phyloP scores from a whole-genome alignment of 257 asterid species.

The Thymus quinquecostatus region DNA sequence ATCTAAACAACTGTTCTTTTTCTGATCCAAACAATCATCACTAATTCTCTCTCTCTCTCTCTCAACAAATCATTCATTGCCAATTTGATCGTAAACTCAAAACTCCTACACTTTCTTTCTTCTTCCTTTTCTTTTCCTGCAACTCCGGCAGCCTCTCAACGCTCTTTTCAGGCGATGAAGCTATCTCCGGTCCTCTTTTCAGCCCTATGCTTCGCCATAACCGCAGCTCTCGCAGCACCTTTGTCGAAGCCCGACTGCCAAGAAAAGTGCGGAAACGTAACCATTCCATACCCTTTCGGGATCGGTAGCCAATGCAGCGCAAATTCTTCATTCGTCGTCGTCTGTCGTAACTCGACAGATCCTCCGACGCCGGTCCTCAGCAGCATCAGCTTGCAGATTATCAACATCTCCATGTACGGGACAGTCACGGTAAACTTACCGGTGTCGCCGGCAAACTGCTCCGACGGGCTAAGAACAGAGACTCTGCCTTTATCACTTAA shows the following conservation, averaged over 20 bases:
- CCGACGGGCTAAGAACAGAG: not conserved
- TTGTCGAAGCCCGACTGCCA: conserved; percentile 33
- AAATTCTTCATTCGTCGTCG: conserved; percentile 34
- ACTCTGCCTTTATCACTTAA: conserved; percentile 5
- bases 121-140: too few relatives aligned
- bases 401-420: conserved; percentile 6
- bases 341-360: conserved; percentile 30
- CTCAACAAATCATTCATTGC: too few relatives aligned
- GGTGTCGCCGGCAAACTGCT: conserved; percentile 31
- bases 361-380: not conserved
- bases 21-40: too few relatives aligned
- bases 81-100: too few relatives aligned
- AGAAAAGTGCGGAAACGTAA: conserved; percentile 40
- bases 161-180: too few relatives aligned
- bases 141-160: too few relatives aligned
- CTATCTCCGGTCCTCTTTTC: not conserved
- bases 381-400: not conserved
- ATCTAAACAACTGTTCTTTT: too few relatives aligned
- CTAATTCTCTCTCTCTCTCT: too few relatives aligned
- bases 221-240: not conserved
- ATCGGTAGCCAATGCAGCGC: conserved; percentile 39
- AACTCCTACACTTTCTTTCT: too few relatives aligned
- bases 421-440: conserved; percentile 24
- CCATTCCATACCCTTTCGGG: conserved; percentile 54
- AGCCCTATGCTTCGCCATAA: not conserved